Base-by-base conservation (phyloP, 805 yeast species). In the Debaryomyces tyrocola region DNA sequence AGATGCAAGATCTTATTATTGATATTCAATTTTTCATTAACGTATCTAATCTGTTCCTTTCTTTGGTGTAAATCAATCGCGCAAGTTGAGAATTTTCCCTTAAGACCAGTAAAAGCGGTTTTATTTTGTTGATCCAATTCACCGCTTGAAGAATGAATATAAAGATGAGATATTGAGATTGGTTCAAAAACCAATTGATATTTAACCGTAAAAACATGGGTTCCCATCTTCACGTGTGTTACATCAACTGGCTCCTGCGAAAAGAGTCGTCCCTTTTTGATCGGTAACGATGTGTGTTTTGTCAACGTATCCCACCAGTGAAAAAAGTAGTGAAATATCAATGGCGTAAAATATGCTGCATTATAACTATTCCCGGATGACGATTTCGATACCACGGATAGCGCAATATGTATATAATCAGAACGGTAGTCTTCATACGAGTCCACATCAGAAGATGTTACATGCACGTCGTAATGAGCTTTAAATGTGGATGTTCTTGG, bases 351-450 rank as follows among this genome's bases (percentile, higher is more conserved):
- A 47, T 70, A 69, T 1, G 66, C 67, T 5, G 67, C 58, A 49
- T 72, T 73, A 45, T 60, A 60, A 9, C 66, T 57, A 40, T 63
- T 61, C 0, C 70, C 70, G 5, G 53, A 51, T 4, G 53, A 37
- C 0, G 74, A 60, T 14, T 58, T 60, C 1, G 75, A 69, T 7
- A 58, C 59, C 6, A 73, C 77, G 0, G 73, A 58, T 6, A 73
- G 55, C 4, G 76, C 71, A 53, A 73, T 48, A 59, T 90, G 96
- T 9, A 92, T 73, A 59, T 81, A 91, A 45, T 90, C 84, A 51
- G 96, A 86, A 59, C 98, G 70, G 70, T 83, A 94, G 0, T 85
- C 90, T 10, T 64, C 67, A 61, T 85, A 92, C 0, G 97, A 88
- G 66, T 92, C 98, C 1, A 75, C 72, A 27, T 82, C 81, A 0